These are phyloP conservation scores for Barbarea vulgaris DNA, from an alignment of 345 rosid genomes.

Conservation along the genomic window DNA sequence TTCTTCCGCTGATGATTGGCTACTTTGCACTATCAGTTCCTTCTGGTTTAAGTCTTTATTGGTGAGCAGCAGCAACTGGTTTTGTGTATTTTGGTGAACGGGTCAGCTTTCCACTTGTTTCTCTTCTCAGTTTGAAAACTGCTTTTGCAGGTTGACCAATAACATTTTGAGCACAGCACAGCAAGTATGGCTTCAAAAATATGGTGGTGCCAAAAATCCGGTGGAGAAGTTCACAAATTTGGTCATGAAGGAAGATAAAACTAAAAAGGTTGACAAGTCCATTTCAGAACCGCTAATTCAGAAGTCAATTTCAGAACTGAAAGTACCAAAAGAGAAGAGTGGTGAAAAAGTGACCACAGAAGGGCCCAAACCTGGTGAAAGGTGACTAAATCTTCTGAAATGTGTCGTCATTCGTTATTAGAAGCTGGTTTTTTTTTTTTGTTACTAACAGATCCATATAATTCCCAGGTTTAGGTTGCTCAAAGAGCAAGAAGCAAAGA, in stretches of 20 bases:
- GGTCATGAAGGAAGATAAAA: conserved; percentile 49
- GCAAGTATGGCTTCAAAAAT: conserved; percentile 93
- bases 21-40: conserved; percentile 98
- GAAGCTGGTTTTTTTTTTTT: conserved; percentile 19
- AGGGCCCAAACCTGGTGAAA: conserved; percentile 77
- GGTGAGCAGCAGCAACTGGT: conserved; percentile 55
- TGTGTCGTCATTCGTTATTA: not conserved
- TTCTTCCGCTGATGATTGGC: conserved; percentile 90
- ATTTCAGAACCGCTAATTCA: conserved; percentile 41
- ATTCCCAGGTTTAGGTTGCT: conserved; percentile 66
- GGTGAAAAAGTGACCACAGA: conserved; percentile 52
- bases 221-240: conserved; percentile 47
- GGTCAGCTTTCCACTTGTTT: not conserved
- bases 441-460: conserved; percentile 26
- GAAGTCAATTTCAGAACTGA: conserved; percentile 50
- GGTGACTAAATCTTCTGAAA: conserved; percentile 39
- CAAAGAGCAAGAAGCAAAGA: conserved; percentile 85
- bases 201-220: conserved; percentile 75
- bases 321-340: conserved; percentile 35
- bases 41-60: conserved; percentile 95
- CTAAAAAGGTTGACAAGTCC: conserved; percentile 44
- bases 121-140: conserved; percentile 20
- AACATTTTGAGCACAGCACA: conserved; percentile 87
- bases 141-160: conserved; percentile 76
- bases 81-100: conserved; percentile 11